Evolutionary conservation across 1,284 basidiomycete species (phyloP), one percentile per base, ranked within the genome.

Genomic region (Takashimella tepidaria): DNA sequence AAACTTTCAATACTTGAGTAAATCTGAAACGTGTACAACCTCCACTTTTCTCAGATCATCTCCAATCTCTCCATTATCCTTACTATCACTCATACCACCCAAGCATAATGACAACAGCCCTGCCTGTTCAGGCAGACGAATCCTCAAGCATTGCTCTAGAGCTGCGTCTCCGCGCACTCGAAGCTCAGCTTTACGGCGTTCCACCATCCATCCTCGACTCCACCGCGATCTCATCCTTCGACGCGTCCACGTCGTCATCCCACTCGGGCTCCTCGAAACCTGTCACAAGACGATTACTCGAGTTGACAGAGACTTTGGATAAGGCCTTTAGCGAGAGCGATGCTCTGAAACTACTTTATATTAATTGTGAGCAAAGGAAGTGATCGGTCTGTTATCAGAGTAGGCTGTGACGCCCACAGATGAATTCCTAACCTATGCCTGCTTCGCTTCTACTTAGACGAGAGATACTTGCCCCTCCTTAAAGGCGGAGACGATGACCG

Each of bases 341-440:
- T 5, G 63, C 62, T 19, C 40, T 74, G n/a, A 66, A 64, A 50
- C 51, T 64, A 47, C 60, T 74, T 8, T 48, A 67, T 13, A 57
- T 59, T 25, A 62, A 64, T 5, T 74, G 72, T 74, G 41, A 51
- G 72, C 60, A n/a, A n/a, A n/a, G n/a, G n/a, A n/a, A n/a, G n/a
- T n/a, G n/a, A n/a, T n/a, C n/a, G n/a, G n/a, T n/a, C n/a, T n/a
- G n/a, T n/a, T n/a, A n/a, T n/a, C n/a, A n/a, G n/a, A n/a, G n/a
- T n/a, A n/a, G n/a, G n/a, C n/a, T n/a, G n/a, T n/a, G n/a, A n/a
- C n/a, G n/a, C n/a, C n/a, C n/a, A n/a, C n/a, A n/a, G n/a, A n/a
- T n/a, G n/a, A n/a, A n/a, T n/a, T n/a, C n/a, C n/a, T n/a, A n/a
- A n/a, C n/a, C n/a, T n/a, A n/a, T n/a, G n/a, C n/a, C n/a, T n/a